Conservation (phyloP, 495 filamentous ascomycete species). For the Penicillium malachiteum region DNA sequence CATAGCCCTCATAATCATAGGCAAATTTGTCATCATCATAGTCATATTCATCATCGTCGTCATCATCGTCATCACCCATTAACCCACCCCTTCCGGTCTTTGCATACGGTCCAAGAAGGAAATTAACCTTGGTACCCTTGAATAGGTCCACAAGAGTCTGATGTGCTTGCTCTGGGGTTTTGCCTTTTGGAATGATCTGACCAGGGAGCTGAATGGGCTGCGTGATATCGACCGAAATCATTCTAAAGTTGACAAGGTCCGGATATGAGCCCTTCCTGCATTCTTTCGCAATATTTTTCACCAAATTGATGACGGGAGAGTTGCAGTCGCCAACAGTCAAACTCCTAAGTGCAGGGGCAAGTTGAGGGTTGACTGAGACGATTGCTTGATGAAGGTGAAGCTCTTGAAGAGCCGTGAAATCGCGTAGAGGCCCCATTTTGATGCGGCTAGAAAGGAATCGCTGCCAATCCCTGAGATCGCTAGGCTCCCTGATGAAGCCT, state of each 20-base stretch:
- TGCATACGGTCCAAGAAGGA: conserved; percentile 15
- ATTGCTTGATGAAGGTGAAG: conserved; percentile 18
- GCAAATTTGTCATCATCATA: neutral
- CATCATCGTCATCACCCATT: conserved; percentile 9
- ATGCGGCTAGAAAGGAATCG: conserved; percentile 2
- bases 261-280: conserved; percentile 19
- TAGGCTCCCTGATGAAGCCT: conserved; percentile 7
- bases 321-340: conserved; percentile 27
- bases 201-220: conserved; percentile 21
- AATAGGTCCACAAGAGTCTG: conserved; percentile 20
- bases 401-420: conserved; percentile 22
- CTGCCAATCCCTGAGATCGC: conserved; percentile 1
- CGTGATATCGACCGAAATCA: conserved; percentile 13
- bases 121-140: conserved; percentile 25
- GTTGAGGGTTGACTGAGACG: conserved; percentile 22
- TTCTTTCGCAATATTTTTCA: conserved; percentile 22
- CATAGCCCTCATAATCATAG: neutral
- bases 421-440: conserved; percentile 21
- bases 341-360: conserved; percentile 16
- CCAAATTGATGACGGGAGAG: conserved; percentile 18
- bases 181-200: conserved; percentile 19
- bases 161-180: conserved; percentile 23
- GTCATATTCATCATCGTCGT: conserved; percentile 1
- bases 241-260: conserved; percentile 2
- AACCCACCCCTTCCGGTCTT: conserved; percentile 4